Conservation (phyloP, 257 asterid species). For the Schizonepeta tenuifolia region DNA sequence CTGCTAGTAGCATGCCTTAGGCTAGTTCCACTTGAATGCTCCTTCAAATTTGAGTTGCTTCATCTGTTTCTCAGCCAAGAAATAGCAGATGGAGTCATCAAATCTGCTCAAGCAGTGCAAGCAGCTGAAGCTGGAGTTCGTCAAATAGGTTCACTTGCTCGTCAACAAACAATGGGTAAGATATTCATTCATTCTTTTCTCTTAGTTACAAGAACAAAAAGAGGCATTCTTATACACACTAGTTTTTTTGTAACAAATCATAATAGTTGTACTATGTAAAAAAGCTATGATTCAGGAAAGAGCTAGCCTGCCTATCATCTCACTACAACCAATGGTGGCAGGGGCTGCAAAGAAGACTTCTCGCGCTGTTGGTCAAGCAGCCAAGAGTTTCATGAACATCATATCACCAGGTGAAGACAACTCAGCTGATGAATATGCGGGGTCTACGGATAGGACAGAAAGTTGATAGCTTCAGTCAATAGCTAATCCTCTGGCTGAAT, state of each 20-base stretch:
- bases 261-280: constrained; percentile 29
- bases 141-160: constrained; percentile 87
- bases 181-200: constrained; percentile 23
- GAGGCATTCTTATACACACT: neutral
- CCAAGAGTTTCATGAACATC: constrained; percentile 63
- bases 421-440: constrained; percentile 50
- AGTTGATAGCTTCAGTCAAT: constrained; percentile 26
- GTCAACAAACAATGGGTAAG: constrained; percentile 79
- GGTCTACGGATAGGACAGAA: constrained; percentile 39
- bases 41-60: constrained; percentile 18
- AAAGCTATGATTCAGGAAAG: constrained; percentile 94
- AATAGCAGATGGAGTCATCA: constrained; percentile 80
- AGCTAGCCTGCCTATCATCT: constrained; percentile 82
- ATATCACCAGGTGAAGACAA: constrained; percentile 61
- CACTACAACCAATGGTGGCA: constrained; percentile 78
- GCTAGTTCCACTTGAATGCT: neutral
- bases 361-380: constrained; percentile 76
- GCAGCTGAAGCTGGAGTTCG: constrained; percentile 93
- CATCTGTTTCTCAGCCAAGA: constrained; percentile 71
- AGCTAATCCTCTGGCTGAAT: constrained; percentile 21
- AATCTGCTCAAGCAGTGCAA: constrained; percentile 92
- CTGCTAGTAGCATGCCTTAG: neutral
- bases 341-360: constrained; percentile 95
- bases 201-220: neutral
- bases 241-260: constrained; percentile 19